Conservation (phyloP, 345 rosid species). For the Alliaria petiolata region DNA sequence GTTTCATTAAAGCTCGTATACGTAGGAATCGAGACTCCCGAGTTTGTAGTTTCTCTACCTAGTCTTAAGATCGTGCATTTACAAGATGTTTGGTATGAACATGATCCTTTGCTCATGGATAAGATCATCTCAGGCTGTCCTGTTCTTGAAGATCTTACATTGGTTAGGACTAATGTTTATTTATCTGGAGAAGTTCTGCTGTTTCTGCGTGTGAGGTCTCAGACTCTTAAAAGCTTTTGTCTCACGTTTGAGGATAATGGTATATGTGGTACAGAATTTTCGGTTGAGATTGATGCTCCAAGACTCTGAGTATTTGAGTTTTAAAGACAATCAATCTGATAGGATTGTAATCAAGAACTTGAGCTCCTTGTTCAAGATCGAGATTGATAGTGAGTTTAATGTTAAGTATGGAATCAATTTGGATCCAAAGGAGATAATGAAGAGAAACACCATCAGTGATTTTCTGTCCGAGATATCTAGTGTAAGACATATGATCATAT, state of each 20-base stretch:
- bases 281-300: conserved; percentile 8
- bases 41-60: neutral
- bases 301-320: neutral
- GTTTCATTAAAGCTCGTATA: neutral
- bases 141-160: neutral
- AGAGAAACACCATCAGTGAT: neutral
- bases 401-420: neutral
- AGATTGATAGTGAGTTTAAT: neutral
- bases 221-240: neutral
- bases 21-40: neutral
- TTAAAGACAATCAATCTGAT: neutral
- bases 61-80: conserved; percentile 7
- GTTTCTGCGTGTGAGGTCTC: neutral
- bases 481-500: neutral
- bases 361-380: neutral
- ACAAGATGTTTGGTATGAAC: neutral
- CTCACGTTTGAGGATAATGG: too few species aligned
- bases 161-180: neutral
- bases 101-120: neutral
- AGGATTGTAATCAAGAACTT: neutral
- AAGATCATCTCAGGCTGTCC: neutral
- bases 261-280: neutral
- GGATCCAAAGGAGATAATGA: neutral
- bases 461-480: neutral
- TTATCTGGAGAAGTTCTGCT: neutral